Evolutionary conservation across 768 basidiomycete genomes (phyloP).

Genomic region (Cystobasidium ongulense): DNA sequence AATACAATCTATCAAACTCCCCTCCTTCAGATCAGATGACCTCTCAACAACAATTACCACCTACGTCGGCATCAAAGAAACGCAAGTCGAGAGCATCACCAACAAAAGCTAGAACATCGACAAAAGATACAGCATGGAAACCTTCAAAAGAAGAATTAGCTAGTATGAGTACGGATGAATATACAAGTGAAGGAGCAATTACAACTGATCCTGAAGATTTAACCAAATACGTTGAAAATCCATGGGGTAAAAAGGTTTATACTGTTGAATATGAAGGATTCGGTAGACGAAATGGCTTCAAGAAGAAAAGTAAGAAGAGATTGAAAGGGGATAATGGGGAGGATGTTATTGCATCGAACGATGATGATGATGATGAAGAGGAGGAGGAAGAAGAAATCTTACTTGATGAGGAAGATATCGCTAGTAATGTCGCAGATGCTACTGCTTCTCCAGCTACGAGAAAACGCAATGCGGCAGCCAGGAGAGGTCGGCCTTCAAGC

Average conservation of each 20-base stretch:
- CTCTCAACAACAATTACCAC: not conserved
- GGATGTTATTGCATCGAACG: slow-evolving; percentile 28
- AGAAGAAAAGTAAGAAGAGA: slow-evolving; percentile 17
- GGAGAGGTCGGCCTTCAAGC: not conserved
- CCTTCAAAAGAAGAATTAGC: slow-evolving; percentile 8
- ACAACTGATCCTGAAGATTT: slow-evolving; percentile 11
- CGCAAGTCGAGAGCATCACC: not conserved
- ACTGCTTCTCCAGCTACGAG: not conserved
- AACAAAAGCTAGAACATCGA: not conserved
- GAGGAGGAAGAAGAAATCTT: slow-evolving; percentile 29
- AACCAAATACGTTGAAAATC: slow-evolving; percentile 6
- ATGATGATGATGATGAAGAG: slow-evolving; percentile 24
- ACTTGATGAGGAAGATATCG: not conserved
- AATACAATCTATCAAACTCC: not conserved
- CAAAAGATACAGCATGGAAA: slow-evolving; percentile 1
- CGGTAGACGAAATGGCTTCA: not conserved
- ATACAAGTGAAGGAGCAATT: slow-evolving; percentile 2
- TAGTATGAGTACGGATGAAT: slow-evolving; percentile 3
- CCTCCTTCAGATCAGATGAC: not conserved
- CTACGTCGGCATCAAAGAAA: not conserved
- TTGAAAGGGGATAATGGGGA: slow-evolving; percentile 31
- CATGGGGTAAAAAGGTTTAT: slow-evolving; percentile 12
- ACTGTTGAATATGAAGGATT: not conserved
- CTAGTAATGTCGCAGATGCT: not conserved
- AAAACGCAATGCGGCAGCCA: not conserved